Conservation (phyloP, 2,329 filamentous ascomycete species). For the Xylariales sp. region DNA sequence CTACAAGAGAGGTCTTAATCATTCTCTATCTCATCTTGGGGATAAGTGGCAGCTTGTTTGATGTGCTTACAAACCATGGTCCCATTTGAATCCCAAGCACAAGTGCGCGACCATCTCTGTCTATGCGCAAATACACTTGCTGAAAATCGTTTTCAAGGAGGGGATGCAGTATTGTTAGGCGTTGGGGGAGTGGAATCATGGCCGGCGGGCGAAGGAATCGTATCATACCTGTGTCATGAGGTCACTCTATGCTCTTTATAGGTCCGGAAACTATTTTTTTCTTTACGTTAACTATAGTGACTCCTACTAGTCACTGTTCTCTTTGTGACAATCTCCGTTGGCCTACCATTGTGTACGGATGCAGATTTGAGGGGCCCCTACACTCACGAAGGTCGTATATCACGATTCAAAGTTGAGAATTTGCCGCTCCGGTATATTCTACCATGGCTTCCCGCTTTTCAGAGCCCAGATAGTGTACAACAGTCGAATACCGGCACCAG, state of each 20-base stretch:
- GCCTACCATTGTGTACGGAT: background rate
- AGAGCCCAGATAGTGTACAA: background rate
- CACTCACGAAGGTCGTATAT: background rate
- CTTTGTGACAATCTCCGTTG: background rate
- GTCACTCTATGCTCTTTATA: conserved; percentile 23
- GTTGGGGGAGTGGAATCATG: conserved; percentile 35
- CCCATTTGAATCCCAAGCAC: conserved; percentile 18
- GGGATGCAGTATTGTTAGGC: conserved; percentile 34
- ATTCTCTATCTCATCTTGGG: conserved; percentile 4
- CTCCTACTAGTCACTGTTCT: background rate
- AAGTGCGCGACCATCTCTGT: conserved; percentile 3
- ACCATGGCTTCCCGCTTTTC: background rate
- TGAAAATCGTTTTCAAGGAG: conserved; percentile 16
- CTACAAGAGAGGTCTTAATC: conserved; percentile 9
- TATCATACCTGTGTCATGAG: conserved; percentile 31
- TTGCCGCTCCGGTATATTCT: no score
- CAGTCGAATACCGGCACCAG: background rate
- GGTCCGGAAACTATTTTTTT: conserved; percentile 16
- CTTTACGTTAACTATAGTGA: background rate
- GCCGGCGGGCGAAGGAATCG: conserved; percentile 24
- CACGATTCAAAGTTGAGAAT: background rate
- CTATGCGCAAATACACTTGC: conserved; percentile 5
- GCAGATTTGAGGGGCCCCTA: background rate
- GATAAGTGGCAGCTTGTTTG: conserved; percentile 22
- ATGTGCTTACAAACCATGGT: conserved; percentile 14